Percentiles rank a stretch among this genome's conserved stretches.
These are phyloP conservation scores for Carnegiea gigantea DNA, from an alignment of 179 eudicot genomes.

Conservation along the genomic window DNA sequence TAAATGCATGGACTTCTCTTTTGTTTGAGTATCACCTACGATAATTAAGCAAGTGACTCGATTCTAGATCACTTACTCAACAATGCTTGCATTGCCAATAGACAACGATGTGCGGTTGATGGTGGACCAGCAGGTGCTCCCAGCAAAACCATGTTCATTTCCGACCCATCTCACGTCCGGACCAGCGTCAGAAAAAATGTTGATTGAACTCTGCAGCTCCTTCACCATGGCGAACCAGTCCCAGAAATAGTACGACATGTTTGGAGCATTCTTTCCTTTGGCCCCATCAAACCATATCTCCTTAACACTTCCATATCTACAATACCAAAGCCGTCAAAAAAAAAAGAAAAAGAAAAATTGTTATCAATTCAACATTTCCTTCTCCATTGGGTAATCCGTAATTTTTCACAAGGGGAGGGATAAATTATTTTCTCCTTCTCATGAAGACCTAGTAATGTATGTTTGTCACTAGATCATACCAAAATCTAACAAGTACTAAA, in stretches of 20 bases:
- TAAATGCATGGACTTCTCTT: not conserved
- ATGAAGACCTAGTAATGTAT: no score
- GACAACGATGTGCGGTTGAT: slow-evolving; percentile 68
- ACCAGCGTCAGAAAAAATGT: slow-evolving; percentile 93
- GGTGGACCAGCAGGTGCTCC: slow-evolving; percentile 82
- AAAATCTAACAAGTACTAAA: no score
- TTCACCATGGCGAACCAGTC: slow-evolving; percentile 87
- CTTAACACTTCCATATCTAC: slow-evolving; percentile 63
- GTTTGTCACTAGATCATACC: no score
- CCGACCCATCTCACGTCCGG: slow-evolving; percentile 92
- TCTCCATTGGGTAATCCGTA: no score
- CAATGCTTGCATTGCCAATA: slow-evolving; percentile 72
- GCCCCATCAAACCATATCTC: slow-evolving; percentile 99
- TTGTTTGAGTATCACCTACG: not conserved
- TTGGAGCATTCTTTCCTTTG: slow-evolving; percentile 65
- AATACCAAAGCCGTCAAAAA: not conserved
- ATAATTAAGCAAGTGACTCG: not conserved
- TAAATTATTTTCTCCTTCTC: no score
- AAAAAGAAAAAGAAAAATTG: no score
- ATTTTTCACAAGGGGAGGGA: no score
- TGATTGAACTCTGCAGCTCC: slow-evolving; percentile 82
- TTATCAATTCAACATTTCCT: no score
- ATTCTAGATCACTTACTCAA: slow-evolving; percentile 46
- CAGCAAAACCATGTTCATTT: slow-evolving; percentile 72
- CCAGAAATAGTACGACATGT: slow-evolving; percentile 76